Percentiles rank a stretch among this genome's conserved stretches.
Conservation (phyloP, 208 protist species). For the Acanthamoeba castellanii region DNA sequence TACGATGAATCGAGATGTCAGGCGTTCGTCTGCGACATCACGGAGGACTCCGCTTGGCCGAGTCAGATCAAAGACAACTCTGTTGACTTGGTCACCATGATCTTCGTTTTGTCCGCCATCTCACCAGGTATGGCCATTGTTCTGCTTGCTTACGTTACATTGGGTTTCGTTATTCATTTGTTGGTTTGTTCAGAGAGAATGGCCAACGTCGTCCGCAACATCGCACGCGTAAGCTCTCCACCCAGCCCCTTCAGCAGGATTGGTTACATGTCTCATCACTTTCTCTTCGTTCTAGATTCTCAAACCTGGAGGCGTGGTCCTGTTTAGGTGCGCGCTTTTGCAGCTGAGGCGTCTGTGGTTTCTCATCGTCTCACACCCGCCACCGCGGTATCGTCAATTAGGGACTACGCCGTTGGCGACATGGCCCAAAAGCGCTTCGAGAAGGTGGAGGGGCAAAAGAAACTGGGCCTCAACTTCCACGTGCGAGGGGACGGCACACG, state of each 20-base stretch:
- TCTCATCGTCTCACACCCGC: background rate
- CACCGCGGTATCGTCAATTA: background rate
- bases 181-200: constrained; percentile 63
- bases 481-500: constrained; percentile 82
- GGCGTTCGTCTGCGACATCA: constrained; percentile 80
- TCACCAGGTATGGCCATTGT: constrained; percentile 81
- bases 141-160: background rate
- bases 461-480: constrained; percentile 81
- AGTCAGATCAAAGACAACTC: background rate
- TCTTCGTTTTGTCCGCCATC: constrained; percentile 96
- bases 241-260: too few relatives aligned
- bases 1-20: constrained; percentile 75
- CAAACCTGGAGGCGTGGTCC: constrained; percentile 52
- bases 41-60: constrained; percentile 59
- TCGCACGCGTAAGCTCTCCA: background rate
- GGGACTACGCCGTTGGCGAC: constrained; percentile 82
- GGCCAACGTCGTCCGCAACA: constrained; percentile 11
- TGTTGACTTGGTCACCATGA: constrained; percentile 92
- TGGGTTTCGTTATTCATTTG: too few relatives aligned
- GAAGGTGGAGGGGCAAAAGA: constrained; percentile 71
- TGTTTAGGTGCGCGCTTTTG: constrained; percentile 13
- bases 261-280: background rate
- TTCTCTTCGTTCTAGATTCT: background rate
- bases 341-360: background rate
- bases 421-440: constrained; percentile 83